Evolutionary conservation across 2,329 filamentous ascomycete genomes (phyloP).

Genomic region (Aaosphaeria pasadenensis): DNA sequence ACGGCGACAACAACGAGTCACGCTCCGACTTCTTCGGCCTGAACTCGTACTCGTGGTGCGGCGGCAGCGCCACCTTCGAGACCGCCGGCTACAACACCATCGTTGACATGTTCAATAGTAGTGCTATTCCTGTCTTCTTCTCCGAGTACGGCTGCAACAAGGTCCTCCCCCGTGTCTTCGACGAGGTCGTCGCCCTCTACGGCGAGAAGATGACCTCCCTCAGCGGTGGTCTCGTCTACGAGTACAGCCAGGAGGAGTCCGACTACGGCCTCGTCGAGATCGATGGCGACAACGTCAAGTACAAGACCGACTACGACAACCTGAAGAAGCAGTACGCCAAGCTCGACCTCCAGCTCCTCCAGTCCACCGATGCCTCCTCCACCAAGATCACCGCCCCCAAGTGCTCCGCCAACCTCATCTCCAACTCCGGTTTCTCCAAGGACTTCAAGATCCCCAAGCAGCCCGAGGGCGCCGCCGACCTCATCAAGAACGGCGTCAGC

Average conservation of each 20-base stretch:
- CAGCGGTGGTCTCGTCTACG: constrained; percentile 77
- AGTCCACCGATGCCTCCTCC: constrained; percentile 59
- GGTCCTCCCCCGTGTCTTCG: constrained; percentile 58
- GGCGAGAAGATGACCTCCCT: constrained; percentile 68
- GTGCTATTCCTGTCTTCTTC: constrained; percentile 75
- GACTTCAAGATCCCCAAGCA: constrained; percentile 78
- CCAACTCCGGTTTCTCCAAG: constrained; percentile 62
- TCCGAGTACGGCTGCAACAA: constrained; percentile 78
- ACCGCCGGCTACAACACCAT: constrained; percentile 59
- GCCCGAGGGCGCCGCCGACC: constrained; percentile 63
- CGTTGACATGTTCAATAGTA: constrained; percentile 62
- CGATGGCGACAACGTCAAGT: constrained; percentile 42
- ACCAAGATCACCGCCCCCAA: constrained; percentile 56
- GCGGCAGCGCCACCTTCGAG: constrained; percentile 61
- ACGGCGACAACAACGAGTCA: constrained; percentile 57
- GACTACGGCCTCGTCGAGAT: constrained; percentile 50
- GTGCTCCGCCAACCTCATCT: constrained; percentile 67
- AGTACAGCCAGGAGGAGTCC: constrained; percentile 71
- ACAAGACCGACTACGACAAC: constrained; percentile 56
- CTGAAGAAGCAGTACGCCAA: constrained; percentile 73
- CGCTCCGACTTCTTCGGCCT: constrained; percentile 73
- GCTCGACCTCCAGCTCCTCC: constrained; percentile 67
- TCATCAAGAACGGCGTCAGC: constrained; percentile 74
- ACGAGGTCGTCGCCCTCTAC: constrained; percentile 73
- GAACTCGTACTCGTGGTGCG: constrained; percentile 75